Evolutionary conservation across 2,329 filamentous ascomycete species (phyloP), one percentile per base, ranked within the genome.

Genomic region (Colletotrichum echinochloae): DNA sequence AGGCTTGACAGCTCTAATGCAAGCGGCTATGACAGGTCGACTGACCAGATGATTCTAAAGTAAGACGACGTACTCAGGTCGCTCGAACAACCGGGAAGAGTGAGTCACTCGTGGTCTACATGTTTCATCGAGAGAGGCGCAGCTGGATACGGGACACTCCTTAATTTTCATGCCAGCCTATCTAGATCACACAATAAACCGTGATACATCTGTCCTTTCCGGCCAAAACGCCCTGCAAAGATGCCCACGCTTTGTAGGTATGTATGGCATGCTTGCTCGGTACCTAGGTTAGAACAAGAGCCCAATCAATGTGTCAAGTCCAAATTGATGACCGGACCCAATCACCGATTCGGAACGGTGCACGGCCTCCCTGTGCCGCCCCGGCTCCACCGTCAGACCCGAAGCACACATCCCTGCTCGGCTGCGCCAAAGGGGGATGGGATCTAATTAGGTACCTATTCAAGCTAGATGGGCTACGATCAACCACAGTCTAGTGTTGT

Each of bases 71-170:
- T 23, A 12, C 12, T 48, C 30, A 23, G 35, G 30, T 44, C 30
- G 48, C 33, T 65, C 30, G 16, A 60, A 37, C 16, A 16, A 37
- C 30, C 18, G 14, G 33, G n/a, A 49, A n/a, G 59, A 61, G 30
- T 39, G 46, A 39, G 33, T 51, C 44, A 61, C 16, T 48, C 30
- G 20, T n/a, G 16, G 16, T 5, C 44, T 14, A 6, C 41, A 51
- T 37, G 46, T 61, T 61, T 61, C 46, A 49, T 39, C 30, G 39
- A 39, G 33, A 51, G 59, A 61, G 59, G 59, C 59, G 59, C 46
- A 61, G 59, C 44, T 39, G 6, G 16, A 30, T 37, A 1, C 2
- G 23, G 44, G 23, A 39, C 44, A 16, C n/a, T 51, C 30, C 14
- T 39, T 35, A 14, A 14, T 37, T 37, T 35, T 12, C n/a, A 5